A percentile compares a stretch with the other conserved stretches of the same genome.
phyloP scores from a whole-genome alignment of 176 grass and related monocot genomes.

The Ensete glaucum region DNA sequence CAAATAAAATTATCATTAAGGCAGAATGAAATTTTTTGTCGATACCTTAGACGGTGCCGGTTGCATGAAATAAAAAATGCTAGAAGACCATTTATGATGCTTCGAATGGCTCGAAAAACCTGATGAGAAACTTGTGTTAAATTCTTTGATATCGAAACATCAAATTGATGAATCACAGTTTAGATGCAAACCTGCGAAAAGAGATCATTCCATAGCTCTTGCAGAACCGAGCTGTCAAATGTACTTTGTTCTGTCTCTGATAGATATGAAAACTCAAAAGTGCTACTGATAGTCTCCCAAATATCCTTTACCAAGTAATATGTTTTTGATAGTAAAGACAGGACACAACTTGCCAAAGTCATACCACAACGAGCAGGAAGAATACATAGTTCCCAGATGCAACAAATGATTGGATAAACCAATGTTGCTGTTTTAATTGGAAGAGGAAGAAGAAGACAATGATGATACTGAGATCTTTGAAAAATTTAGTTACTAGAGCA shows the following conservation, averaged over 20 bases:
- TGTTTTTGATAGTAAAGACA: constrained; percentile 29
- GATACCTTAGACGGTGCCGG: constrained; percentile 68
- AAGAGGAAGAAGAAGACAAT: background rate
- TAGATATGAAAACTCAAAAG: constrained; percentile 56
- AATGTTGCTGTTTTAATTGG: constrained; percentile 1
- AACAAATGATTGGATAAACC: constrained; percentile 29
- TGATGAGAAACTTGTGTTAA: constrained; percentile 5
- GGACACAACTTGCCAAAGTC: constrained; percentile 26
- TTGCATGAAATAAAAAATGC: constrained; percentile 66
- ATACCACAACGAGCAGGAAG: constrained; percentile 23
- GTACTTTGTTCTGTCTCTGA: constrained; percentile 43
- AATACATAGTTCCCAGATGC: constrained; percentile 30
- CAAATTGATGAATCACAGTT: background rate
- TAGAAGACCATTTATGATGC: constrained; percentile 59
- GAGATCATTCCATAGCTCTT: constrained; percentile 74
- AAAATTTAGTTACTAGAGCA: too few species aligned
- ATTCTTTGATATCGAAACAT: background rate
- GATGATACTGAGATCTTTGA: constrained; percentile 13
- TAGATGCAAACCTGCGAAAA: constrained; percentile 51
- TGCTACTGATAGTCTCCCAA: constrained; percentile 57
- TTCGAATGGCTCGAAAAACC: constrained; percentile 65
- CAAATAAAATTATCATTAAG: background rate
- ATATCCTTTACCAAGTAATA: constrained; percentile 55
- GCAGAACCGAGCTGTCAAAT: constrained; percentile 49
- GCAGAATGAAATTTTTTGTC: background rate